A percentile compares a stretch with the other conserved stretches of the same genome.
These are phyloP conservation scores for Aspergillus taichungensis DNA, from an alignment of 495 filamentous ascomycete genomes.

Conservation along the genomic window DNA sequence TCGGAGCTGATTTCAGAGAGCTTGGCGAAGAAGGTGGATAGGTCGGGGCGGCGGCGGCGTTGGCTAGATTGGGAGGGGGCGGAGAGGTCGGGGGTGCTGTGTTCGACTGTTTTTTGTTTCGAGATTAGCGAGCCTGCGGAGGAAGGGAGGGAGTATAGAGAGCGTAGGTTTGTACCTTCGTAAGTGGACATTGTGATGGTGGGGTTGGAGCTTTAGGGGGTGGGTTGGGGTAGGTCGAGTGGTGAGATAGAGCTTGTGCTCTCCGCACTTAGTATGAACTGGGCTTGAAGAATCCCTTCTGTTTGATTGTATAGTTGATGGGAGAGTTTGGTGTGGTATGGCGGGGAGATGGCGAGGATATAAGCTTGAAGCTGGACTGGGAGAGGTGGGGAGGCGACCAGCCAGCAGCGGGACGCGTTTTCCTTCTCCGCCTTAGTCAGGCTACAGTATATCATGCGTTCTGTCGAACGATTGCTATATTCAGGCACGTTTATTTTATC, in stretches of 20 bases:
- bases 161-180: conserved; percentile 33
- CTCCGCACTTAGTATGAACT: too few relatives aligned
- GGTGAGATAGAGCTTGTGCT: too few relatives aligned
- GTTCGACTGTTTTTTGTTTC: conserved; percentile 56
- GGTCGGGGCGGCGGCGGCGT: conserved; percentile 60
- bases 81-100: conserved; percentile 51
- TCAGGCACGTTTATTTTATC: background rate
- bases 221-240: background rate
- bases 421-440: background rate
- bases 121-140: background rate
- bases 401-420: background rate
- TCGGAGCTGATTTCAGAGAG: conserved; percentile 55
- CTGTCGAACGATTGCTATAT: background rate
- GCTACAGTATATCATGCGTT: too few relatives aligned
- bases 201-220: background rate
- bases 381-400: background rate
- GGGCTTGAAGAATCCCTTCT: too few relatives aligned
- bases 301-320: too few relatives aligned
- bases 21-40: conserved; percentile 78
- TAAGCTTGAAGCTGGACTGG: background rate
- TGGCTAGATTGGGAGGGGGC: conserved; percentile 5
- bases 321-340: background rate
- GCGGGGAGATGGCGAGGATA: background rate
- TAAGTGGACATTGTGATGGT: conserved; percentile 44
- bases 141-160: conserved; percentile 1